Conservation (phyloP, 129 eudicot genomes). For the Lactuca saligna region DNA sequence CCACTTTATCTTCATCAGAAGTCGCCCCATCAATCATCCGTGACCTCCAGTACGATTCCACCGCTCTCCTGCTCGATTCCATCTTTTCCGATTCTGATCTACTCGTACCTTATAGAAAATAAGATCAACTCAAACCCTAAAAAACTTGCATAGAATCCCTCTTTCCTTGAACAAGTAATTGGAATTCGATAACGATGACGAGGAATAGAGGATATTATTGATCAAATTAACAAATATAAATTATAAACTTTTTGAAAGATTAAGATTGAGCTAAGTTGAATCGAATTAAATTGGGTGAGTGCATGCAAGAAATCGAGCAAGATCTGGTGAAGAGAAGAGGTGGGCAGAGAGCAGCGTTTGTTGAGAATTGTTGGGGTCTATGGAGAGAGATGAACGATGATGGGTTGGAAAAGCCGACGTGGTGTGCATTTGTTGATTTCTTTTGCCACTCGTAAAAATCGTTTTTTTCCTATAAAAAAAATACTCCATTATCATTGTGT, state of each 20-base stretch:
- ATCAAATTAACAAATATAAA: not conserved
- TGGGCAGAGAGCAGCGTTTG: slow-evolving; percentile 12
- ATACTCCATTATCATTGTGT: too few species aligned
- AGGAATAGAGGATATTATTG: not conserved
- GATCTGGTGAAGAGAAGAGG: slow-evolving; percentile 23
- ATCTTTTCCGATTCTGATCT: slow-evolving; percentile 33
- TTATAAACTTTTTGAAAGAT: slow-evolving; percentile 10
- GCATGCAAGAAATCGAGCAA: slow-evolving; percentile 34
- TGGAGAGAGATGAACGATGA: not conserved
- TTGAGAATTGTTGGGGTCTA: slow-evolving; percentile 7
- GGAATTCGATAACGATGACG: slow-evolving; percentile 6
- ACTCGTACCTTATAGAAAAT: slow-evolving; percentile 4
- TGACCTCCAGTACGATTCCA: slow-evolving; percentile 96
- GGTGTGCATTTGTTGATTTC: slow-evolving; percentile 16
- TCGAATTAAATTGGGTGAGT: slow-evolving; percentile 15
- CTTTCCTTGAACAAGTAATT: not conserved
- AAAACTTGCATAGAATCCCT: not conserved
- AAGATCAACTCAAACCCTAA: slow-evolving; percentile 26
- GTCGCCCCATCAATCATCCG: slow-evolving; percentile 82
- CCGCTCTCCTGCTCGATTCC: slow-evolving; percentile 99
- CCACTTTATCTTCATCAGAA: slow-evolving; percentile 87
- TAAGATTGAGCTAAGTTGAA: slow-evolving; percentile 22
- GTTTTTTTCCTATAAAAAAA: not conserved
- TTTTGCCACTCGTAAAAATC: slow-evolving; percentile 1
- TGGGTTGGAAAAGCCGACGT: slow-evolving; percentile 13